A percentile compares a stretch with the other conserved stretches of the same genome.
These are phyloP conservation scores for Juglanconis sp. DNA, from an alignment of 2,329 filamentous ascomycete genomes.

Conservation along the genomic window DNA sequence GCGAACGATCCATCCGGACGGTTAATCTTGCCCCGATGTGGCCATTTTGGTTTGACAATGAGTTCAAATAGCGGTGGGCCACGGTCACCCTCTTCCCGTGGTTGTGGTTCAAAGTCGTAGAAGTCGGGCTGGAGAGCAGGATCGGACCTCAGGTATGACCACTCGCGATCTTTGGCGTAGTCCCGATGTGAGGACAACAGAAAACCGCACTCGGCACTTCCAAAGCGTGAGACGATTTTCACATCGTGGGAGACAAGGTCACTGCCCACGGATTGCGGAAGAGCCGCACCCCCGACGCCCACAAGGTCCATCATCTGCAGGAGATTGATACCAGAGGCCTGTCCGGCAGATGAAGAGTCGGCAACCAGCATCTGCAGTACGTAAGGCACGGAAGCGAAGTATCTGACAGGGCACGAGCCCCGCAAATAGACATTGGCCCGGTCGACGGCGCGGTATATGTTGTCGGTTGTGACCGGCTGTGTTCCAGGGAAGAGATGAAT, in stretches of 20 bases:
- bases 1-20: conserved; percentile 58
- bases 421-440: conserved; percentile 27
- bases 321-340: conserved; percentile 33
- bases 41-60: conserved; percentile 54
- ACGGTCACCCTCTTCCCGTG: conserved; percentile 22
- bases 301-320: conserved; percentile 56
- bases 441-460: conserved; percentile 46
- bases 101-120: conserved; percentile 45
- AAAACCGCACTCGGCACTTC: conserved; percentile 65
- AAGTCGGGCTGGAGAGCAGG: conserved; percentile 20
- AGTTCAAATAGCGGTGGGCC: conserved; percentile 44
- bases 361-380: conserved; percentile 50
- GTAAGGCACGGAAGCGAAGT: conserved; percentile 62
- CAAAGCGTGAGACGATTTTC: conserved; percentile 59
- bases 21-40: conserved; percentile 56
- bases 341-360: conserved; percentile 22
- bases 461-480: conserved; percentile 53
- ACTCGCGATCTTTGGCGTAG: conserved; percentile 52
- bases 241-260: conserved; percentile 47
- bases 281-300: conserved; percentile 60
- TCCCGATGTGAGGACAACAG: conserved; percentile 59
- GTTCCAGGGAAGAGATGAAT: conserved; percentile 63
- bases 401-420: conserved; percentile 36
- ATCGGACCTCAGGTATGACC: conserved; percentile 54
- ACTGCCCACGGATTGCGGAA: conserved; percentile 52